These are phyloP conservation scores for Barnettozyma populi DNA, from an alignment of 805 yeast species.

Conservation along the genomic window DNA sequence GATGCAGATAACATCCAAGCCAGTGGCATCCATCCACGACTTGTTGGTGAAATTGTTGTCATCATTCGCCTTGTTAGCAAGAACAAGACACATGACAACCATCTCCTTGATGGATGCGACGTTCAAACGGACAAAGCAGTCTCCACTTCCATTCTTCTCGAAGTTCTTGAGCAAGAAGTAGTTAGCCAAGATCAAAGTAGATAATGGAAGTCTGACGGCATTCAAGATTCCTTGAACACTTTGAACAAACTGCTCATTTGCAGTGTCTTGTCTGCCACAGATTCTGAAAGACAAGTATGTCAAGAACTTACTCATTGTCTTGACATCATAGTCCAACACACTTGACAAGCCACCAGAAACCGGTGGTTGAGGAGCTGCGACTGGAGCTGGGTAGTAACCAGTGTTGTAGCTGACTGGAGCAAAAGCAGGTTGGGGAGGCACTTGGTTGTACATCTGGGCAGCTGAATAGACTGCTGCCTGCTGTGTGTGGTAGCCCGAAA, in stretches of 20 bases:
- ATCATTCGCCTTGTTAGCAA: slow-evolving; percentile 92
- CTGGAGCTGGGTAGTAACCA: slow-evolving; percentile 7
- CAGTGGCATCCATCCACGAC: slow-evolving; percentile 96
- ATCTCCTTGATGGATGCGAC: slow-evolving; percentile 42
- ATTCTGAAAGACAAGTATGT: slow-evolving; percentile 69
- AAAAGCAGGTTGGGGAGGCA: slow-evolving; percentile 9
- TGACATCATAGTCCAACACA: slow-evolving; percentile 74
- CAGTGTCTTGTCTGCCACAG: slow-evolving; percentile 44
- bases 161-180: slow-evolving; percentile 70
- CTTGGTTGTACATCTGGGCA: not conserved
- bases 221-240: slow-evolving; percentile 64
- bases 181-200: slow-evolving; percentile 74
- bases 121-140: slow-evolving; percentile 26
- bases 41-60: slow-evolving; percentile 94
- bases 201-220: slow-evolving; percentile 83
- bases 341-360: slow-evolving; percentile 68
- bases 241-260: slow-evolving; percentile 42
- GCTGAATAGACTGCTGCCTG: slow-evolving; percentile 6
- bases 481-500: slow-evolving; percentile 6
- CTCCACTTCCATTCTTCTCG: slow-evolving; percentile 28
- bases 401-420: slow-evolving; percentile 3
- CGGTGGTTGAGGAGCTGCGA: slow-evolving; percentile 12
- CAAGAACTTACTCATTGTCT: slow-evolving; percentile 73
- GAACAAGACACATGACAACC: slow-evolving; percentile 63
- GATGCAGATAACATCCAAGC: slow-evolving; percentile 54